Base-by-base conservation (phyloP, 2,329 filamentous ascomycete genomes). In the Diaporthe sp. region DNA sequence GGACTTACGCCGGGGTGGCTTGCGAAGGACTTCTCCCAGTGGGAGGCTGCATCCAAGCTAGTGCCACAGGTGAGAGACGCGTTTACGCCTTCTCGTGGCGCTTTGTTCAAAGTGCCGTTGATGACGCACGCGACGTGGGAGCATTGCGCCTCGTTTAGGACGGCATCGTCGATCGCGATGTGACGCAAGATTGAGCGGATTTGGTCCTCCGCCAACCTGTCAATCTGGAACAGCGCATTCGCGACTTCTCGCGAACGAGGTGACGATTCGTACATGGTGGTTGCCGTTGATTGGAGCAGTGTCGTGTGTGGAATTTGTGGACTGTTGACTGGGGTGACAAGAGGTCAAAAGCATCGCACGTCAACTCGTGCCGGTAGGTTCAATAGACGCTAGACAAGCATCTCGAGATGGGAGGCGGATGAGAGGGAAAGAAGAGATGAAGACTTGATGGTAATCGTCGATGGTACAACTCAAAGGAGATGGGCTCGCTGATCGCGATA, bases 1-100 rank as follows among this genome's bases (percentile, higher is more conserved):
- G n/a, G n/a, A 53, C 71, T 51, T 49, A 72, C 71, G 10, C 57
- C 57, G 20, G 71, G 71, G 8, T 53, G 22, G 57, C 44, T 53
- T 13, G 57, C 57, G 22, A 31, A 72, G 4, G 12, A 20, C 17
- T 44, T 63, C 47, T 72, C 71, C 71, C 71, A 72, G 1, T 44
- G 34, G 17, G 37, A 25, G 2, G 71, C 71, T 8, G 71, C 71
- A 0, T 37, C 31, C n/a, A 63, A 44, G 44, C 15, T 22, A 6
- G 57, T 61, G 2, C 4, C 31, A 28, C 71, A 72, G 28, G 37
- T 72, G 6, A 63, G 20, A 1, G 28, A 9, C 8, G 71, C 71
- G 4, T 72, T 72, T 0, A 72, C 71, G 9, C 57, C 57, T 9
- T 63, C 71, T 0, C 57, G 71, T 1, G 71, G 71, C 6, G 8